These are phyloP conservation scores for Penicillium sp. DNA, from an alignment of 2,329 filamentous ascomycete species.

Conservation along the genomic window DNA sequence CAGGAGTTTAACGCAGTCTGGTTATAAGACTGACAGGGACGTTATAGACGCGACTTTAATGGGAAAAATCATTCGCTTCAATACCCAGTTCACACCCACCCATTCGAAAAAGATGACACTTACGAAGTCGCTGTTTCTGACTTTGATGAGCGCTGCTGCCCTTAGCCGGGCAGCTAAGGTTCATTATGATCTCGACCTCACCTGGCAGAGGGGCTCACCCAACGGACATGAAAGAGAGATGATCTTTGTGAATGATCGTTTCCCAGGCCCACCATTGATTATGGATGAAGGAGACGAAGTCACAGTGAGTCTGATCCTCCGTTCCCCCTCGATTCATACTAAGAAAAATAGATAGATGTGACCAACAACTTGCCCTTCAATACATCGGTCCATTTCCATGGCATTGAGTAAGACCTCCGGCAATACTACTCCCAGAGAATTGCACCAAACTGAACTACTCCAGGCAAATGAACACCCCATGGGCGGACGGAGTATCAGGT, in stretches of 20 bases:
- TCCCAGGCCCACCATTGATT: slow-evolving; percentile 10
- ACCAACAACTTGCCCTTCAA: slow-evolving; percentile 15
- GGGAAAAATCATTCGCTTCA: neutral
- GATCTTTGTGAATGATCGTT: slow-evolving; percentile 14
- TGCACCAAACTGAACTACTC: neutral
- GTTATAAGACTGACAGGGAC: neutral
- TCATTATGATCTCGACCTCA: neutral
- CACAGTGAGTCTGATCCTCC: neutral
- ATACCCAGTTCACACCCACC: neutral
- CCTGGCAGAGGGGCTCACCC: neutral
- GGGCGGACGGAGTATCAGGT: slow-evolving; percentile 58
- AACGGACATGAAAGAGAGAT: neutral
- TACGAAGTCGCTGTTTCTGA: neutral
- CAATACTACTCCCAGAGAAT: neutral
- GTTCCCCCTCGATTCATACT: neutral
- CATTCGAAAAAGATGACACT: neutral
- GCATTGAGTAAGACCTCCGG: slow-evolving; percentile 8
- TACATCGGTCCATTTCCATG: slow-evolving; percentile 16
- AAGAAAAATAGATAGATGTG: slow-evolving; percentile 8
- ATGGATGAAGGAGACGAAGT: slow-evolving; percentile 14
- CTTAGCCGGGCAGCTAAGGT: neutral
- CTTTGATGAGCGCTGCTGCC: neutral
- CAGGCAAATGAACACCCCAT: slow-evolving; percentile 43
- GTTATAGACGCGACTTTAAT: neutral
- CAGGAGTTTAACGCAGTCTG: neutral